These are phyloP conservation scores for Bruguiera parviflora DNA, from an alignment of 345 rosid species.

Conservation along the genomic window DNA sequence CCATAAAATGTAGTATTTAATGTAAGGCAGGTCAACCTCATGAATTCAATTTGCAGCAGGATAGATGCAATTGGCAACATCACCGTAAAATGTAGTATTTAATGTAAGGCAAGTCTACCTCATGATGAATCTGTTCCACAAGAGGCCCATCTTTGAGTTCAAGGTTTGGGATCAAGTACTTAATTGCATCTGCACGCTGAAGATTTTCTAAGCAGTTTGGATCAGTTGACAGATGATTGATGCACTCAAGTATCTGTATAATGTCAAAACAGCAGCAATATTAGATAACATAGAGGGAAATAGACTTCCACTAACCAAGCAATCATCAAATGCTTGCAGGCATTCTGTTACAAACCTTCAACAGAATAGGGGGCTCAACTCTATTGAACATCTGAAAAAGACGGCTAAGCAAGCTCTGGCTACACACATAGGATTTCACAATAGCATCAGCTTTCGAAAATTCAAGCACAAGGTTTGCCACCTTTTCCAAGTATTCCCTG, in stretches of 20 bases:
- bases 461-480: slow-evolving; percentile 94
- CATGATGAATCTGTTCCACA: slow-evolving; percentile 71
- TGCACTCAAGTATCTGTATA: slow-evolving; percentile 72
- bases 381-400: slow-evolving; percentile 93
- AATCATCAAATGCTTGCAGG: slow-evolving; percentile 7
- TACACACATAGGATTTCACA: slow-evolving; percentile 88
- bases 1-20: slow-evolving; percentile 2
- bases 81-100: neutral
- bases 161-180: slow-evolving; percentile 88
- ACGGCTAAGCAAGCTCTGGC: slow-evolving; percentile 87
- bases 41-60: neutral
- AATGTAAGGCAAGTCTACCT: slow-evolving; percentile 50
- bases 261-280: slow-evolving; percentile 16
- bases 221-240: slow-evolving; percentile 82
- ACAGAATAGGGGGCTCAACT: slow-evolving; percentile 77
- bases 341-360: slow-evolving; percentile 56
- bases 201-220: slow-evolving; percentile 96
- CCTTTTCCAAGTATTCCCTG: slow-evolving; percentile 91
- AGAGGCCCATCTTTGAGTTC: slow-evolving; percentile 89
- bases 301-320: neutral
- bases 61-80: slow-evolving; percentile 1
- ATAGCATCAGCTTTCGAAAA: slow-evolving; percentile 94
- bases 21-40: slow-evolving; percentile 56
- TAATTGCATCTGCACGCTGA: slow-evolving; percentile 95
- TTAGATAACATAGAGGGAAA: neutral